Percentiles rank a stretch among this genome's conserved stretches.
Evolutionary conservation across 495 filamentous ascomycete genomes (phyloP).

Genomic region (Neurospora cerealis): DNA sequence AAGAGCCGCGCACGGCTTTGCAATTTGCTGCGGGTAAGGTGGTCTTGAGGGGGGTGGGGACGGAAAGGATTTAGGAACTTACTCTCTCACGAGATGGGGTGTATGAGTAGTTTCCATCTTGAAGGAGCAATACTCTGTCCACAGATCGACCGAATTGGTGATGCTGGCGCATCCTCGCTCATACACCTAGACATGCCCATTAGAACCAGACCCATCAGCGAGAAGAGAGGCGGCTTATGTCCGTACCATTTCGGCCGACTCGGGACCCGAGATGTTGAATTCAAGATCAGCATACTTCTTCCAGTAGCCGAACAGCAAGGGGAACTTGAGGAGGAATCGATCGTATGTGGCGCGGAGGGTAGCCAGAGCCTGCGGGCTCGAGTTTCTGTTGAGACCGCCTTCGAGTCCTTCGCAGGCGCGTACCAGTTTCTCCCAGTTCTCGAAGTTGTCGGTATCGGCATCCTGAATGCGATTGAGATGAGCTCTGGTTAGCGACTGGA

Average conservation of each 20-base stretch:
- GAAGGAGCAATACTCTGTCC: constrained; percentile 94
- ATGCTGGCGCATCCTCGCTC: constrained; percentile 93
- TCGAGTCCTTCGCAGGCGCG: constrained; percentile 74
- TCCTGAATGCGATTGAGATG: constrained; percentile 25
- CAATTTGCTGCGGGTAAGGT: constrained; percentile 29
- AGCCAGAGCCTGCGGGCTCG: constrained; percentile 85
- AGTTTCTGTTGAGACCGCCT: constrained; percentile 91
- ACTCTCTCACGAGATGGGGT: constrained; percentile 95
- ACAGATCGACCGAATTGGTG: constrained; percentile 85
- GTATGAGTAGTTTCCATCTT: constrained; percentile 97
- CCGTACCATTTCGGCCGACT: constrained; percentile 93
- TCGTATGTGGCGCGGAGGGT: constrained; percentile 80
- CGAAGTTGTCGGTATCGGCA: constrained; percentile 83
- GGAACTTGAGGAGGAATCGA: constrained; percentile 88
- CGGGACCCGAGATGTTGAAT: constrained; percentile 91
- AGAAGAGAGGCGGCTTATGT: background rate
- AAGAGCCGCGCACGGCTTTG: constrained; percentile 16
- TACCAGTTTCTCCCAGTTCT: constrained; percentile 90
- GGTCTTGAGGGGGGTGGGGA: constrained; percentile 44
- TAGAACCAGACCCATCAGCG: constrained; percentile 2
- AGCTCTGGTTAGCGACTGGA: background rate
- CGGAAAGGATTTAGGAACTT: constrained; percentile 73
- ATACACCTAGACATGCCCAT: constrained; percentile 55
- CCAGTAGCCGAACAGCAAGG: constrained; percentile 96
- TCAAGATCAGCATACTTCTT: constrained; percentile 99